A percentile compares a stretch with the other conserved stretches of the same genome.
Evolutionary conservation across 1,284 basidiomycete species (phyloP).

Genomic region (Afroboletus lepidellus): DNA sequence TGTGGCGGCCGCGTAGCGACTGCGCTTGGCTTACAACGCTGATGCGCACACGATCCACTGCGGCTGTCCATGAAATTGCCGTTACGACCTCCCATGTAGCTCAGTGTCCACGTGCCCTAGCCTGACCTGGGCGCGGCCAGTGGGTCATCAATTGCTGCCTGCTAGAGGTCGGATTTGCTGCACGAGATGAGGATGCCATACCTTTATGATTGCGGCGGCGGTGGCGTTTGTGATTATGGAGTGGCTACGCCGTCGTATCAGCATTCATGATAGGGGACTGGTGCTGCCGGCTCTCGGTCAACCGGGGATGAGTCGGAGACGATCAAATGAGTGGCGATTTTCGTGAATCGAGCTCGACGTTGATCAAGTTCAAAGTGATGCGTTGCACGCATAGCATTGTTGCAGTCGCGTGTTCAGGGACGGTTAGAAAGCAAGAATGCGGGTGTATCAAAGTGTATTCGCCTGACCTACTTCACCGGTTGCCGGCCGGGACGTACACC

Average conservation of each 20-base stretch:
- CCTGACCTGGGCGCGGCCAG: too few relatives aligned
- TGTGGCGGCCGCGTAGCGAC: conserved; percentile 7
- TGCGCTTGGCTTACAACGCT: neutral
- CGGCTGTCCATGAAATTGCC: neutral
- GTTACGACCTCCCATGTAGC: neutral
- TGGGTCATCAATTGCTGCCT: too few relatives aligned
- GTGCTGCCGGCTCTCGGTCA: neutral
- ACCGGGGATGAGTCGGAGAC: neutral
- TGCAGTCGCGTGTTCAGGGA: neutral
- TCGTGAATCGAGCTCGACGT: neutral
- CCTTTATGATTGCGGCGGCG: conserved; percentile 1
- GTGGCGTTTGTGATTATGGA: neutral
- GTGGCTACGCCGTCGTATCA: neutral
- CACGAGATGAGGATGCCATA: too few relatives aligned
- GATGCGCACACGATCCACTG: too few relatives aligned
- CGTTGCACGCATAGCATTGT: neutral
- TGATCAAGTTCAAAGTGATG: neutral
- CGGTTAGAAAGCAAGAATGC: neutral
- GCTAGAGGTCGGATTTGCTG: too few relatives aligned
- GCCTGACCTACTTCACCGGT: neutral
- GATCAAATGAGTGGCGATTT: conserved; percentile 3
- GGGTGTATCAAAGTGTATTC: too few relatives aligned
- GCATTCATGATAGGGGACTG: neutral
- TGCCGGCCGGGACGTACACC: conserved; percentile 3
- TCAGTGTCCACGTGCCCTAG: neutral